Evolutionary conservation across 1,284 basidiomycete species (phyloP).

Genomic region (Ustilago bromivora): DNA sequence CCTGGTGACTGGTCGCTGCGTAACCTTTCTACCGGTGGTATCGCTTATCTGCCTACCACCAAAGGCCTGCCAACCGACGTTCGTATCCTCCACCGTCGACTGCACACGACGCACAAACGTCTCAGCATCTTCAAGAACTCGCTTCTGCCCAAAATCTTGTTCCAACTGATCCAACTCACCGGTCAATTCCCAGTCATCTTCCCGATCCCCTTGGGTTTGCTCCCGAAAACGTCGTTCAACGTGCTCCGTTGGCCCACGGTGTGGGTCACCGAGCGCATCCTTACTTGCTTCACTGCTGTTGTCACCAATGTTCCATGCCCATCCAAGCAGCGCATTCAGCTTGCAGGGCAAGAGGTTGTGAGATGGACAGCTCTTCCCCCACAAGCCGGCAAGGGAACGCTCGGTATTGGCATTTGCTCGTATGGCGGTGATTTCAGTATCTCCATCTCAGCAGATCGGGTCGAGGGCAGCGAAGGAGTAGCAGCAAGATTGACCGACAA

Average conservation of each 20-base stretch:
- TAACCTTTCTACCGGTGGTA: slow-evolving; percentile 64
- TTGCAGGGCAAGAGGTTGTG: slow-evolving; percentile 53
- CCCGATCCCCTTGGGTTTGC: slow-evolving; percentile 39
- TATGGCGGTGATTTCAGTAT: slow-evolving; percentile 58
- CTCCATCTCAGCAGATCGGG: slow-evolving; percentile 62
- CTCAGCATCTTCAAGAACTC: slow-evolving; percentile 62
- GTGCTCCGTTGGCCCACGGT: slow-evolving; percentile 24
- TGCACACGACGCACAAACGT: slow-evolving; percentile 54
- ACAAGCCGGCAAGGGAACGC: slow-evolving; percentile 61
- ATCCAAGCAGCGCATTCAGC: slow-evolving; percentile 44
- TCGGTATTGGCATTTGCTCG: slow-evolving; percentile 66
- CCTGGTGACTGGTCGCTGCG: slow-evolving; percentile 61
- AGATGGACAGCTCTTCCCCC: slow-evolving; percentile 61
- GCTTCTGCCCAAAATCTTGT: slow-evolving; percentile 54
- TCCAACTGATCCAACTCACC: slow-evolving; percentile 51
- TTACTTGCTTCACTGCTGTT: slow-evolving; percentile 57
- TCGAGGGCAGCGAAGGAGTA: slow-evolving; percentile 52
- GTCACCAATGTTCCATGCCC: slow-evolving; percentile 68
- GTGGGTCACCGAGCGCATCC: slow-evolving; percentile 25
- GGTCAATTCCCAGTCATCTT: slow-evolving; percentile 53
- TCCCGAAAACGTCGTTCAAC: slow-evolving; percentile 29
- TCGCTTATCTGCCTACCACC: slow-evolving; percentile 61
- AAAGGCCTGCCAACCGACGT: slow-evolving; percentile 29
- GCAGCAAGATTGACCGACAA: slow-evolving; percentile 51
- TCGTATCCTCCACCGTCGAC: slow-evolving; percentile 48